Evolutionary conservation across 371 early-diverging fungal species (phyloP).

Genomic region (Mucor irregularis): DNA sequence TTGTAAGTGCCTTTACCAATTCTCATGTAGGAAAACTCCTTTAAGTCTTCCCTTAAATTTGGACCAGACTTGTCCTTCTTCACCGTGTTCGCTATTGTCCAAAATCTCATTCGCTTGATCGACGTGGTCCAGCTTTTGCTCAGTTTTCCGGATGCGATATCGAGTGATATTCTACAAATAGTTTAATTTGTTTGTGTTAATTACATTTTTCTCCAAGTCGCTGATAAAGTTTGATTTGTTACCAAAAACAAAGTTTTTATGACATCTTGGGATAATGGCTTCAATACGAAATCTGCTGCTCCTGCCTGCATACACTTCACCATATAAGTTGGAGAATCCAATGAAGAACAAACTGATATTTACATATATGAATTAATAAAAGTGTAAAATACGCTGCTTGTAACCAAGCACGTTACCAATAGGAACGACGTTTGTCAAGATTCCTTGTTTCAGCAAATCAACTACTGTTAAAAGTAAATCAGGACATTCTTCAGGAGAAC

Average conservation of each 20-base stretch:
- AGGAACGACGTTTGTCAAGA: slow-evolving; percentile 17
- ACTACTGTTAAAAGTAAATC: slow-evolving; percentile 19
- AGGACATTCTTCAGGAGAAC: slow-evolving; percentile 16
- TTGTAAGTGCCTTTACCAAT: slow-evolving; percentile 19
- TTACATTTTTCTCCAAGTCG: neutral
- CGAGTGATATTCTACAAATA: slow-evolving; percentile 27
- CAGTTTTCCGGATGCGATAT: slow-evolving; percentile 13
- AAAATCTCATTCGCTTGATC: neutral
- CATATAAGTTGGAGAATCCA: slow-evolving; percentile 43
- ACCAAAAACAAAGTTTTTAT: slow-evolving; percentile 60
- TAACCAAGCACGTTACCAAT: slow-evolving; percentile 9
- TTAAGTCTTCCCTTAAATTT: slow-evolving; percentile 37
- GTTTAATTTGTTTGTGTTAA: neutral
- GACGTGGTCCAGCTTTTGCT: neutral
- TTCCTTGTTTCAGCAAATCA: slow-evolving; percentile 4
- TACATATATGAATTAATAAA: neutral
- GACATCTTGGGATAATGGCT: slow-evolving; percentile 49
- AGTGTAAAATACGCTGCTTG: neutral
- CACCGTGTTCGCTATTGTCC: neutral
- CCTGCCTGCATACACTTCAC: slow-evolving; percentile 49
- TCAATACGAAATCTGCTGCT: slow-evolving; percentile 59
- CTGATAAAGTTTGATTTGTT: slow-evolving; percentile 9
- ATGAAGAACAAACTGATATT: slow-evolving; percentile 39
- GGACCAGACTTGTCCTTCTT: slow-evolving; percentile 31
- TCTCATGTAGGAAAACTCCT: slow-evolving; percentile 34